phyloP scores from a whole-genome alignment of 768 basidiomycete genomes.

The Lactifluus volemus region DNA sequence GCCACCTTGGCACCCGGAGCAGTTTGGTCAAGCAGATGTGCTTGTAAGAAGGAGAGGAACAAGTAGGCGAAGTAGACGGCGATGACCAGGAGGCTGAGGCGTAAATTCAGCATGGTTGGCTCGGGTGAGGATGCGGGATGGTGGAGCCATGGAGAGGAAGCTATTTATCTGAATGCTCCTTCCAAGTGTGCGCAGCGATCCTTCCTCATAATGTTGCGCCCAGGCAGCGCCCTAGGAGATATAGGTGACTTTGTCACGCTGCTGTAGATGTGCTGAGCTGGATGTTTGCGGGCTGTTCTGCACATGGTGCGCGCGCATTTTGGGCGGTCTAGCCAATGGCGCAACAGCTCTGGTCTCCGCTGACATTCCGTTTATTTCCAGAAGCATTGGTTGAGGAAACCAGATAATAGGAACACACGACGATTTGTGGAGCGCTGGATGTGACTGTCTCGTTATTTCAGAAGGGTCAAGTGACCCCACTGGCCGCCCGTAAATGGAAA shows the following conservation, averaged over 20 bases:
- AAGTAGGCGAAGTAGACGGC: neutral
- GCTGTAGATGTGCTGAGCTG: neutral
- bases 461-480: neutral
- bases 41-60: neutral
- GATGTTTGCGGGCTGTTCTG: neutral
- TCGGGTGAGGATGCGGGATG: neutral
- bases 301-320: neutral
- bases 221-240: too few relatives aligned
- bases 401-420: neutral
- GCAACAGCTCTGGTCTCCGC: neutral
- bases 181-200: neutral
- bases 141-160: neutral
- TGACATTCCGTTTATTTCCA: neutral
- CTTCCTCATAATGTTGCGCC: neutral
- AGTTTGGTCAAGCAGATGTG: neutral
- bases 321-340: neutral
- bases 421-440: neutral
- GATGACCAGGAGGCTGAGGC: neutral
- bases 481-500: neutral
- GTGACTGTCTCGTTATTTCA: neutral
- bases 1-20: neutral
- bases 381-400: neutral
- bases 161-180: neutral
- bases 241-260: neutral
- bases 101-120: neutral